Evolutionary conservation across 345 rosid genomes (phyloP).

Genomic region (Gossypium herbaceum): DNA sequence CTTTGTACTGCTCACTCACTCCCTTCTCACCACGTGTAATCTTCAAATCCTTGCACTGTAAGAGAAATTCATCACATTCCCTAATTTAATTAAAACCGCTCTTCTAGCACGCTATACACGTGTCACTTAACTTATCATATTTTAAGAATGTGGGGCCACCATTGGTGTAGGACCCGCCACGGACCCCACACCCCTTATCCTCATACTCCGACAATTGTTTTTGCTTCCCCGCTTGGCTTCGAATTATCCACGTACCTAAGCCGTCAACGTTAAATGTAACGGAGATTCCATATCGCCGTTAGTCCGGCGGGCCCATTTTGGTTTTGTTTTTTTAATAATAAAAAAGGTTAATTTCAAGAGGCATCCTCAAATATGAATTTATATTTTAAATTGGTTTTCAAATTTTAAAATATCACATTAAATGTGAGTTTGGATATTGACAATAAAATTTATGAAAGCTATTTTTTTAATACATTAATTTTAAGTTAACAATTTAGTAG

Average conservation of each 20-base stretch:
- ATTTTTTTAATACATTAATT: too few species aligned
- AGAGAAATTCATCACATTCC: conserved; percentile 1
- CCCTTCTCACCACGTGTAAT: conserved; percentile 12
- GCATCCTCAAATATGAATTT: too few species aligned
- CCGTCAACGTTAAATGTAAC: conserved; percentile 15
- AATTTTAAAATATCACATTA: too few species aligned
- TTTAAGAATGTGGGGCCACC: conserved; percentile 11
- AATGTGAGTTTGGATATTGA: too few species aligned
- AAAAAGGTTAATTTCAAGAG: too few species aligned
- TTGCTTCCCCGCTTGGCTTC: conserved; percentile 16
- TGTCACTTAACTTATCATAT: conserved; percentile 5
- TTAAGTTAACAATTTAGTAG: too few species aligned
- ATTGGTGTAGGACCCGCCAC: conserved; percentile 1
- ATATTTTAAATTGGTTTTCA: too few species aligned
- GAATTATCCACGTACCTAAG: conserved; percentile 11
- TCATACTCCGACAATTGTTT: too few species aligned
- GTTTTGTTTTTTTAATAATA: neutral
- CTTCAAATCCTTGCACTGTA: neutral
- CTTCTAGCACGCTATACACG: conserved; percentile 8
- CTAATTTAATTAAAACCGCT: neutral
- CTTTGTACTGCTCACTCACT: neutral
- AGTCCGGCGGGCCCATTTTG: neutral
- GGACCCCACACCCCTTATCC: neutral
- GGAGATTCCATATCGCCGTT: conserved; percentile 32
- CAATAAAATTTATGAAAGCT: too few species aligned